Percentiles rank a stretch among this genome's conserved stretches.
phyloP scores from a whole-genome alignment of 148 eudicot genomes.

The Talinum fruticosum region DNA sequence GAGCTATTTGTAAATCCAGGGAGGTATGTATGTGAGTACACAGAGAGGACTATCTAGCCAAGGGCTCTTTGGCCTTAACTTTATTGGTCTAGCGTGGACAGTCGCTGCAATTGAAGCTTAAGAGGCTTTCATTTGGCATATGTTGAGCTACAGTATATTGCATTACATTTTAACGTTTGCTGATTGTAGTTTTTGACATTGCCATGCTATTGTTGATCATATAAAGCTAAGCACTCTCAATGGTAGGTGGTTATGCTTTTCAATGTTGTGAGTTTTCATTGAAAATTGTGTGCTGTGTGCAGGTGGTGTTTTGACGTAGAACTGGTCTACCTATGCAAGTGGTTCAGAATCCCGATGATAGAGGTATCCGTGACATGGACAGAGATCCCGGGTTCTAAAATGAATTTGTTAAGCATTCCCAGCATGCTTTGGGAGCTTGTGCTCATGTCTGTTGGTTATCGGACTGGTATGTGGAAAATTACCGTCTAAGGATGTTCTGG shows the following conservation, averaged over 20 bases:
- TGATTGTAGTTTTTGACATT: too few species aligned
- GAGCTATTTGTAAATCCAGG: too few species aligned
- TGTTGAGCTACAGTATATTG: too few species aligned
- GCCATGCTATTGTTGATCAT: too few species aligned
- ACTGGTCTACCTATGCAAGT: constrained; percentile 80
- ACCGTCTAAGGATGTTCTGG: constrained; percentile 24
- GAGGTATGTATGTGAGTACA: too few species aligned
- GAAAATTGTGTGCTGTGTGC: constrained; percentile 17
- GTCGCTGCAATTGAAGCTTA: too few species aligned
- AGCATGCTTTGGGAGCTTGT: constrained; percentile 95
- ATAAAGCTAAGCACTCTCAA: too few species aligned
- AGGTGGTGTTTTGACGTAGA: constrained; percentile 99
- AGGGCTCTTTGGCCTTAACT: too few species aligned
- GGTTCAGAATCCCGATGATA: constrained; percentile 56
- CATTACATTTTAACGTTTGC: too few species aligned
- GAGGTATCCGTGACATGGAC: constrained; percentile 90
- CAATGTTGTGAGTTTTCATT: neutral
- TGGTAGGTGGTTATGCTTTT: neutral
- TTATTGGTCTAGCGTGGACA: too few species aligned
- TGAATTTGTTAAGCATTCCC: constrained; percentile 79
- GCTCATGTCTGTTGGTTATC: constrained; percentile 86
- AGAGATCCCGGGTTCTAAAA: constrained; percentile 96
- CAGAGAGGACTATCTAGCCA: too few species aligned
- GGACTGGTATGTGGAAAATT: constrained; percentile 84
- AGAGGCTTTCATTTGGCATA: too few species aligned